Base-by-base conservation (phyloP, 208 protist genomes). In the Spongospora subterranea region DNA sequence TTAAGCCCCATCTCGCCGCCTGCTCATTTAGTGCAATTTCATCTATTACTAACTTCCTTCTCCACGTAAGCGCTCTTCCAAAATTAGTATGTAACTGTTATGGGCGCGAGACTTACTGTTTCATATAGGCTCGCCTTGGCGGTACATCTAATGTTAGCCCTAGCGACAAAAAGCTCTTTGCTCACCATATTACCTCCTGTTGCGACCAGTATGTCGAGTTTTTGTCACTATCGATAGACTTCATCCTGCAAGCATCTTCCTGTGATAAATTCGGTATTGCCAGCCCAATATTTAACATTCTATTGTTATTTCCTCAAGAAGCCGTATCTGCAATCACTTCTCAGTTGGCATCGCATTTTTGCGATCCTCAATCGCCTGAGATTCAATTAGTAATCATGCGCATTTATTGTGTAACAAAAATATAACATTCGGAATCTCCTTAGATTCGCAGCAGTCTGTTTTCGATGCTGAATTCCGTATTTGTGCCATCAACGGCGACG, bases 241-340 rank as follows among this genome's bases (percentile, higher is more conserved):
- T 6, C n/a, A n/a, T 43, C 71, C 71, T 82, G 6, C 71, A 82
- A 13, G 40, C 35, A 13, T 20, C 40, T 20, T n/a, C 6, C n/a
- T 35, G 6, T 6, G 71, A 82, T n/a, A 82, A 82, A 43, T 82
- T 6, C 17, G 35, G 40, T 43, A 43, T 82, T 20, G n/a, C 71
- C 71, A n/a, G n/a, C n/a, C 71, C 71, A 20, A 35, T 82, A 35
- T 82, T 82, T 43, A 82, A 82, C 71, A 20, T 82, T 20, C 35
- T 82, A 13, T 20, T 82, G 13, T 43, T 82, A 43, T 82, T 40
- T 43, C 71, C 71, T 13, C 6, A 43, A 35, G 71, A 45, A 35
- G n/a, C 71, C 71, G n/a, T 82, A 35, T 35, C 71, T n/a, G n/a
- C 71, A 6, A 82, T 82, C 6, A 20, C 17, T 20, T 35, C 71